Percentiles rank a stretch among this genome's conserved stretches.
phyloP scores from a whole-genome alignment of 2,329 filamentous ascomycete genomes.

The Colletotrichum eremochloae region DNA sequence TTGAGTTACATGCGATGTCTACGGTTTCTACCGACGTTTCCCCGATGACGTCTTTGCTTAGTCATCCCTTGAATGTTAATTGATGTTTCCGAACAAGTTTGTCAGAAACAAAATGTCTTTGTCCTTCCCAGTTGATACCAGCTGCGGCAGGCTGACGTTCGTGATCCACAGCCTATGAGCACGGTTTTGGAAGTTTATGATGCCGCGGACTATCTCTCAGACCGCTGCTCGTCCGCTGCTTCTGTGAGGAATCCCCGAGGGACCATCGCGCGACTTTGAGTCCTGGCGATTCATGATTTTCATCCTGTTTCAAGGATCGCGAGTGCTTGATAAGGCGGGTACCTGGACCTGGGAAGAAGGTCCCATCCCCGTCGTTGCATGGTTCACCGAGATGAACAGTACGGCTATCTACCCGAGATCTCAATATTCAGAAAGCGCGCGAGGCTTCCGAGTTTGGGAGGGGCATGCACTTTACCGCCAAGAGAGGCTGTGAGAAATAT shows the following conservation, averaged over 20 bases:
- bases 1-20: not conserved
- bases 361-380: not conserved
- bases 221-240: constrained; percentile 13
- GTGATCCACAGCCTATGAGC: not conserved
- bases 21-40: not conserved
- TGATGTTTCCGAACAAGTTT: not conserved
- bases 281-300: constrained; percentile 26
- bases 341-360: not conserved
- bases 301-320: constrained; percentile 35
- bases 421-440: not conserved
- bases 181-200: constrained; percentile 23
- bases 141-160: not conserved
- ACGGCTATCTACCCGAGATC: constrained; percentile 22
- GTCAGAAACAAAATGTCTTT: not conserved
- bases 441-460: not conserved
- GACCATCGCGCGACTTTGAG: constrained; percentile 3
- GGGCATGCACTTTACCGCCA: constrained; percentile 16
- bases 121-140: not conserved
- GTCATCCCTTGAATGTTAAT: not conserved
- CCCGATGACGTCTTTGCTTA: not conserved
- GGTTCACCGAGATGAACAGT: constrained; percentile 2
- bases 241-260: constrained; percentile 17
- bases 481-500: constrained; percentile 8
- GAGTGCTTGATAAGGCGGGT: constrained; percentile 4
- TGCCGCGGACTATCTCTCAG: constrained; percentile 20